Evolutionary conservation across 805 yeast species (phyloP).

Genomic region (Naumovozyma castellii): DNA sequence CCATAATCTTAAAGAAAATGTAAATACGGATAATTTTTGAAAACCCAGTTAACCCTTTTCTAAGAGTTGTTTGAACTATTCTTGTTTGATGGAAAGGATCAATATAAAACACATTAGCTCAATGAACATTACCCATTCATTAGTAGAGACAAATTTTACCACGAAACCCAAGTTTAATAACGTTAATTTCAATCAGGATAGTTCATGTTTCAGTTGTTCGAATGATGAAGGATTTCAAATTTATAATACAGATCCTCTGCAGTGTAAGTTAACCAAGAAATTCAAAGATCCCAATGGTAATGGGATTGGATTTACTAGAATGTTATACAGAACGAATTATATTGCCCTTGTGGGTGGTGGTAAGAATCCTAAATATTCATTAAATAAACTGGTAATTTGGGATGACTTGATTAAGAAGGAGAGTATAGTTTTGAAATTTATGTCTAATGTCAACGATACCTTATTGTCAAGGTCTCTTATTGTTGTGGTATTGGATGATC

Average conservation of each 20-base stretch:
- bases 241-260: slow-evolving; percentile 77
- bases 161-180: slow-evolving; percentile 33
- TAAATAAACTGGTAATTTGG: slow-evolving; percentile 79
- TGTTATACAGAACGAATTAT: slow-evolving; percentile 88
- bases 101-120: too few relatives aligned
- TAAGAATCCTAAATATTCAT: slow-evolving; percentile 62
- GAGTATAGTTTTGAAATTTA: slow-evolving; percentile 65
- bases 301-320: slow-evolving; percentile 69
- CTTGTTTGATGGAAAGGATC: too few relatives aligned
- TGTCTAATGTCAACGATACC: slow-evolving; percentile 65
- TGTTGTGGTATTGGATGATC: slow-evolving; percentile 58
- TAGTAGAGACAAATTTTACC: neutral
- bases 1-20: neutral
- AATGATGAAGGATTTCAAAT: slow-evolving; percentile 76
- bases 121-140: neutral
- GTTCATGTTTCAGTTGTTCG: slow-evolving; percentile 79
- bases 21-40: neutral
- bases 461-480: slow-evolving; percentile 67
- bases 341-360: slow-evolving; percentile 90
- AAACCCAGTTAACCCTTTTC: too few relatives aligned
- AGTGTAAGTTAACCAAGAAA: slow-evolving; percentile 15
- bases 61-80: too few relatives aligned
- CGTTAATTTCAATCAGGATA: slow-evolving; percentile 79
- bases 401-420: slow-evolving; percentile 77
- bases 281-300: slow-evolving; percentile 40